Base-by-base conservation (phyloP, 2,329 filamentous ascomycete species). In the Curvularia spicifera region DNA sequence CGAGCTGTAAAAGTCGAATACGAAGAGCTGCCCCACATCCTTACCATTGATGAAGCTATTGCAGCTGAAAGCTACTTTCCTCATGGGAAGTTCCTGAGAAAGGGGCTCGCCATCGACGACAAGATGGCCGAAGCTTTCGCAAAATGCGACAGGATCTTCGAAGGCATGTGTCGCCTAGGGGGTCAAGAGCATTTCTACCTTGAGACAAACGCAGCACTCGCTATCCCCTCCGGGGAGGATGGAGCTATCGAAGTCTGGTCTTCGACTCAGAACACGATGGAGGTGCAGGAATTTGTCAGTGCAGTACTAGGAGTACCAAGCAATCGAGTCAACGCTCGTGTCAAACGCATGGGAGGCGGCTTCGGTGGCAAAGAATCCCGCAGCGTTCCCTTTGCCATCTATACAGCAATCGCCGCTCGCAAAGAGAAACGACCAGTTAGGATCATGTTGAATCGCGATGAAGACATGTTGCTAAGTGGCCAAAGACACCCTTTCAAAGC, bases 141-240 rank as follows among this genome's bases (percentile, higher is more conserved):
- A 54, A 82, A 88, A 7, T 91, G 87, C 2, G 93, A 97, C 67
- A 85, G 92, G 70, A 83, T 96, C 2, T 93, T 97, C 66, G 88
- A 87, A n/a, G 95, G 94, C 18, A 85, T 89, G 0, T 85, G 89
- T 1, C 84, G 93, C 52, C 96, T 98, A 84, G 94, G 94, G 50
- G 95, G 94, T 0, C 95, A 99, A 72, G 94, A 98, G 74, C 94
- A 98, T 72, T 98, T 98, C 74, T 98, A 98, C 68, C 84, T 98
- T 1, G 94, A 98, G 77, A 97, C 94, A 0, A 89, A 97, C 63
- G 93, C 91, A 1, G 89, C 89, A 44, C 78, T 97, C 2, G 91
- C 87, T 0, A 87, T 97, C 50, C 94, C 94, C 0, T 96, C 96
- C 70, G 87, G 86, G 0, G 94, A 97, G 76, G 92, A 97, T 76